Evolutionary conservation across 176 grass and related monocot genomes (phyloP).

Genomic region (Oropetium thomaeum): DNA sequence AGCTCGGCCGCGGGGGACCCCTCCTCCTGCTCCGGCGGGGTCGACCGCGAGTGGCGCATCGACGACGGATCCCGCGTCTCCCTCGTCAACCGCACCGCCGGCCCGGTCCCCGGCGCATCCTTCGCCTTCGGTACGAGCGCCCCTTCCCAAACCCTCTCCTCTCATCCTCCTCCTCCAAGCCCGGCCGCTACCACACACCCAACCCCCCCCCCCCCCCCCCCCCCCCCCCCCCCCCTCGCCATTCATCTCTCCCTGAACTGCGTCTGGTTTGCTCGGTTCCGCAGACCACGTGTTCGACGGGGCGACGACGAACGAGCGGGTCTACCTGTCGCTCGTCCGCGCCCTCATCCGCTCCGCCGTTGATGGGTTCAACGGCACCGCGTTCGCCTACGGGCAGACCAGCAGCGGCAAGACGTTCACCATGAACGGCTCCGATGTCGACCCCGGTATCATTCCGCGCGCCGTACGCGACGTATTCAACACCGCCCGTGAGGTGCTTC

Average conservation of each 20-base stretch:
- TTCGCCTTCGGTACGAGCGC: constrained; percentile 69
- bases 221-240: background rate
- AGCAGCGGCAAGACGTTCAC: constrained; percentile 98
- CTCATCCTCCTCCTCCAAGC: no score
- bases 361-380: constrained; percentile 89
- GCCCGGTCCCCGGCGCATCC: constrained; percentile 47
- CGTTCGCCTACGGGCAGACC: constrained; percentile 95
- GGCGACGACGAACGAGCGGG: constrained; percentile 45
- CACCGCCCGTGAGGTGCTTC: constrained; percentile 50
- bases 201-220: background rate
- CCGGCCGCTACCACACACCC: no score
- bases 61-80: constrained; percentile 56
- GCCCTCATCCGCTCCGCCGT: constrained; percentile 66
- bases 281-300: constrained; percentile 84
- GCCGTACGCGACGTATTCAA: constrained; percentile 75
- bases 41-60: constrained; percentile 60
- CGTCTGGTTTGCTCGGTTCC: background rate
- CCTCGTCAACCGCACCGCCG: constrained; percentile 46
- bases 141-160: background rate
- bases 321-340: constrained; percentile 64
- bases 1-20: background rate
- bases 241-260: background rate
- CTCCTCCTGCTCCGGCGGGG: constrained; percentile 17
- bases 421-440: constrained; percentile 64
- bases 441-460: constrained; percentile 79